Conservation (phyloP, 2,329 filamentous ascomycete species). For the Gnomoniopsis smithogilvyi region DNA sequence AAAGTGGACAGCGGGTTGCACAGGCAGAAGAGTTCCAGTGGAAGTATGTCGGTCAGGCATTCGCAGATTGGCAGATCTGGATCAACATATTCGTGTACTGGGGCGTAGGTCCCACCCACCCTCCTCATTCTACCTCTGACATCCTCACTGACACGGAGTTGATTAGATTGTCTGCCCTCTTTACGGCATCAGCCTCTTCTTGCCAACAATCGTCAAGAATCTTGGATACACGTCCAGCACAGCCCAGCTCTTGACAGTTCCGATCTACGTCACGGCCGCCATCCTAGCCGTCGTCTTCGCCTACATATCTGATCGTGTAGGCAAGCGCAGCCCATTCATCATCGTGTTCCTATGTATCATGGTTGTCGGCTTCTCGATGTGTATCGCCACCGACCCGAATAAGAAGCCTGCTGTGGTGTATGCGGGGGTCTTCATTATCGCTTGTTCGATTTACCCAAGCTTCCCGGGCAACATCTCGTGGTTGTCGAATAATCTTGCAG, state of each 20-base stretch:
- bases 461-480: conserved; percentile 78
- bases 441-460: conserved; percentile 75
- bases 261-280: conserved; percentile 59
- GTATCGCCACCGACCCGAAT: conserved; percentile 44
- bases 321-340: conserved; percentile 54
- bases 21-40: conserved; percentile 74
- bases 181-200: conserved; percentile 56
- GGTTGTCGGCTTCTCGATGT: conserved; percentile 57
- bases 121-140: conserved; percentile 26
- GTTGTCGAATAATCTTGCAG: conserved; percentile 74
- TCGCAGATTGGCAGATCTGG: conserved; percentile 79
- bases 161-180: conserved; percentile 48
- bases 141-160: neutral
- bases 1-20: conserved; percentile 39
- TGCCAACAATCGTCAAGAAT: conserved; percentile 62
- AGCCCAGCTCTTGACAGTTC: conserved; percentile 65
- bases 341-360: conserved; percentile 58
- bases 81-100: conserved; percentile 60
- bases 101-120: conserved; percentile 49
- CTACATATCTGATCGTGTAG: conserved; percentile 51
- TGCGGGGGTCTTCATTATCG: conserved; percentile 71
- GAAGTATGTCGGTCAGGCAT: conserved; percentile 68
- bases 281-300: conserved; percentile 52
- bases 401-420: conserved; percentile 62
- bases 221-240: conserved; percentile 55